These are phyloP conservation scores for Lepiota subincarnata DNA, from an alignment of 768 basidiomycete genomes.

Conservation along the genomic window DNA sequence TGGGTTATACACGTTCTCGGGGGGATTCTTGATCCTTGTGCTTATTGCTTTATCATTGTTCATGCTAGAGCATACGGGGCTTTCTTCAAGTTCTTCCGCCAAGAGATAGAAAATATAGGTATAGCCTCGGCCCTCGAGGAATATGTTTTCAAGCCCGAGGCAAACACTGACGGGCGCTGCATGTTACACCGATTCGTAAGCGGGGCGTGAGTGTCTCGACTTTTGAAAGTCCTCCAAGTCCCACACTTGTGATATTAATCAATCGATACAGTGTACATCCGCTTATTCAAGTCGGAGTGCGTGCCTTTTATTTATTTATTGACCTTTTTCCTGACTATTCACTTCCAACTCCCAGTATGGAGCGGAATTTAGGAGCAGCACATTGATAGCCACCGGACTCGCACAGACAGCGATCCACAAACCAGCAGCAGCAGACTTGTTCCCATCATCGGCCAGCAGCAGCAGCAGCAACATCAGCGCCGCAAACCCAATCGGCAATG, in stretches of 20 bases:
- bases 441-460: slow-evolving; percentile 21
- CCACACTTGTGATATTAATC: not conserved
- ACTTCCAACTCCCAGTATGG: slow-evolving; percentile 38
- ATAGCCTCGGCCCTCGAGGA: slow-evolving; percentile 37
- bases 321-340: not conserved
- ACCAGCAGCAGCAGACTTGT: slow-evolving; percentile 25
- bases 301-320: slow-evolving; percentile 15
- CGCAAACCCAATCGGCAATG: not conserved
- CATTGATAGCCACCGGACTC: slow-evolving; percentile 48
- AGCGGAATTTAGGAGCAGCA: slow-evolving; percentile 47
- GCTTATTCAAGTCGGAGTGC: slow-evolving; percentile 53
- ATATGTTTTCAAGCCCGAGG: slow-evolving; percentile 40
- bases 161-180: slow-evolving; percentile 25
- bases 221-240: not conserved
- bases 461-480: too few species aligned
- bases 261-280: slow-evolving; percentile 43
- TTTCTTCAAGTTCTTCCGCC: slow-evolving; percentile 36
- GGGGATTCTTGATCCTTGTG: too few species aligned
- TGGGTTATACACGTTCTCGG: slow-evolving; percentile 20
- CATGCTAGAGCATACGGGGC: slow-evolving; percentile 32
- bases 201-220: slow-evolving; percentile 28
- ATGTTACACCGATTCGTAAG: slow-evolving; percentile 34
- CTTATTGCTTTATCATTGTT: not conserved
- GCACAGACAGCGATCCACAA: slow-evolving; percentile 46
- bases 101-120: slow-evolving; percentile 34